Base-by-base conservation (phyloP, 192 early-diverging fungal species). In the Thamnidium elegans region DNA sequence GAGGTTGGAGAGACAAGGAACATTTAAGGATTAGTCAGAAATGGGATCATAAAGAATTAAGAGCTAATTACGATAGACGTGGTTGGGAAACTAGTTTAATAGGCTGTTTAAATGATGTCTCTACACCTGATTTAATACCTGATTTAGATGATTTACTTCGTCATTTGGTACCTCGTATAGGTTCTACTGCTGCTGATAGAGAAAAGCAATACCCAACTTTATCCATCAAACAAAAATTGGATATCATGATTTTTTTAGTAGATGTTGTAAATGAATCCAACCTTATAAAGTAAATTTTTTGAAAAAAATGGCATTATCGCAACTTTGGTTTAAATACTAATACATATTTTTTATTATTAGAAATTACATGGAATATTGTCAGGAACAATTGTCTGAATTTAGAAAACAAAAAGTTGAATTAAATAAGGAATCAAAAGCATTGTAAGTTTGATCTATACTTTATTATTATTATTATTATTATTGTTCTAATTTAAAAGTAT, bases 21-120 rank as follows among this genome's bases (percentile, higher is more conserved):
- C 58, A 44, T 7, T 44, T 66, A 26, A 65, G 58, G 32, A 58
- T 83, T 21, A 71, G 67, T 11, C 67, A 79, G n/a, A 72, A 67
- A 20, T 85, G 83, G 83, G 83, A 85, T 39, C 62, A 69, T 19
- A 78, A 60, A 44, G 56, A 72, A 64, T 62, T 85, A 6, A 53
- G 73, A 68, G 36, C 66, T 70, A 59, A 55, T 60, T 52, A 72
- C 17, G 72, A 67, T 44, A 61, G 79, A 50, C 68, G 77, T 53
- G 72, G 74, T 11, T 84, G 82, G 82, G 78, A 78, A 46, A 62
- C 67, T 7, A 63, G 68, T 10, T 46, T 84, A 14, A 74, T 81
- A 30, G 82, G 82, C n/a, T 77, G 76, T 32, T 45, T 84, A 19
- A 78, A 84, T 44, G 77, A 84, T 64, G 73, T 83, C 14, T 77